Conservation (phyloP, 441 rosid genomes). For the Pelargonium fulgidum region DNA sequence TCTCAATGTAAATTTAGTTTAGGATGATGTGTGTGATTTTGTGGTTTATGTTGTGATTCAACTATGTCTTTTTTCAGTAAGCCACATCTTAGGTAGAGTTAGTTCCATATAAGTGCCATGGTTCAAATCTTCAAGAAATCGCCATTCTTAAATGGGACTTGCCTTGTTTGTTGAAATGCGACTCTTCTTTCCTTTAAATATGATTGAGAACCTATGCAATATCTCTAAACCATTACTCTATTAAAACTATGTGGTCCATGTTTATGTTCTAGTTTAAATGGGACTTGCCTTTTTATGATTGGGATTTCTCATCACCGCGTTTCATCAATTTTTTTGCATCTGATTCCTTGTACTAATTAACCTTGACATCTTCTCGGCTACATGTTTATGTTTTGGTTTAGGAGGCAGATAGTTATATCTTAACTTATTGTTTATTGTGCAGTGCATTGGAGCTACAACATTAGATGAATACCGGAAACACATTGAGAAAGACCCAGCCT, state of each 20-base stretch:
- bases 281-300: no score
- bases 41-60: background rate
- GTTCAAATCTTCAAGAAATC: background rate
- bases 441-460: conserved; percentile 97
- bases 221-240: no score
- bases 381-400: background rate
- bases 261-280: no score
- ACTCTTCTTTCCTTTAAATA: background rate
- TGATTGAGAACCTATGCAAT: no score
- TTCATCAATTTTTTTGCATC: no score
- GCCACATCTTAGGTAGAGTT: background rate
- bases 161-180: background rate
- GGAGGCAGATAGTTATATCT: conserved; percentile 3
- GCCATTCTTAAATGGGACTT: background rate
- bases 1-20: background rate
- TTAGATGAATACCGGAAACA: conserved; percentile 78
- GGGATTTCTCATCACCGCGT: no score
- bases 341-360: no score
- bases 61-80: no score
- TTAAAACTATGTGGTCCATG: no score
- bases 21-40: background rate
- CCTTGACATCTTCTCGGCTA: background rate
- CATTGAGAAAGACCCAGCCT: conserved; percentile 86
- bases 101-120: background rate
- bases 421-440: conserved; percentile 21